Conservation (phyloP, 139 green algal species). For the Trebouxia sp. region DNA sequence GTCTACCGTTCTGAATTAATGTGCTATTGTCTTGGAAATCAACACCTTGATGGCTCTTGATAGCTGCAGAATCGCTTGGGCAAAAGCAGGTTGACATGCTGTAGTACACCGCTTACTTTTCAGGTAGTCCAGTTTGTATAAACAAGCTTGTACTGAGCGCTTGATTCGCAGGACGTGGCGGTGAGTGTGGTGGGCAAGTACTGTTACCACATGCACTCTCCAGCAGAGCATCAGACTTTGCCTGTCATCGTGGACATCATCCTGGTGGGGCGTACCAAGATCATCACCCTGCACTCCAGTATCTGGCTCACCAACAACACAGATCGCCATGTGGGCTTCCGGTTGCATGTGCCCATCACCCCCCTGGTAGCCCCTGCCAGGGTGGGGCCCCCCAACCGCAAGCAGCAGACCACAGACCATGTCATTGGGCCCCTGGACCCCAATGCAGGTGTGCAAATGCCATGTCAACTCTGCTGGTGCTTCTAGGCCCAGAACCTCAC, state of each 20-base stretch:
- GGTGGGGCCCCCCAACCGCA: background rate
- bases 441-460: conserved; percentile 43
- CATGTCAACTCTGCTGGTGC: background rate
- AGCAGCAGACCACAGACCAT: conserved; percentile 31
- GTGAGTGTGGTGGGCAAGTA: conserved; percentile 90
- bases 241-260: conserved; percentile 83
- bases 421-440: conserved; percentile 54
- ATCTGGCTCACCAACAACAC: conserved; percentile 79
- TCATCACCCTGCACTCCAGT: conserved; percentile 74
- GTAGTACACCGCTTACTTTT: too few species aligned
- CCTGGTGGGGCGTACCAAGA: conserved; percentile 61
- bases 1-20: too few species aligned
- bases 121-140: too few species aligned
- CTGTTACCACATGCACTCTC: conserved; percentile 72
- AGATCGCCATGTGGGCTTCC: conserved; percentile 46
- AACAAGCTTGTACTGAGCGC: too few species aligned
- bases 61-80: too few species aligned
- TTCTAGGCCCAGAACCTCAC: background rate
- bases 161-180: conserved; percentile 55
- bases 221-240: conserved; percentile 55
- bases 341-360: conserved; percentile 68
- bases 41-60: too few species aligned
- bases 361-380: conserved; percentile 51
- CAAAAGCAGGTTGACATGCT: too few species aligned
- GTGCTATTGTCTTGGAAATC: too few species aligned